Evolutionary conservation across 129 eudicot genomes (phyloP).

Genomic region (Chrysanthemum lavandulifolium): DNA sequence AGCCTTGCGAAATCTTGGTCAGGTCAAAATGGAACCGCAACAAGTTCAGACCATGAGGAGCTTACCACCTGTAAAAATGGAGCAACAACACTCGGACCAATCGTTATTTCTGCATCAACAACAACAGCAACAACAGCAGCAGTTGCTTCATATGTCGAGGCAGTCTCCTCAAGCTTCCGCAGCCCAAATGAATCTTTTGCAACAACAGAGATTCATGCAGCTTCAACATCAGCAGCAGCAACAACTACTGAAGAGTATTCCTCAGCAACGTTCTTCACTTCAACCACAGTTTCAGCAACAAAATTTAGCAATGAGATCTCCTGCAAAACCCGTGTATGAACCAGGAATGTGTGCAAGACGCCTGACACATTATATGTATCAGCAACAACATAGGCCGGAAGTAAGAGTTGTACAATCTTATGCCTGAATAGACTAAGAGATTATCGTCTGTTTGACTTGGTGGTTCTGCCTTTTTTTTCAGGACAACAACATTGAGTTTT

Average conservation of each 20-base stretch:
- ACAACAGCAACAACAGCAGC: constrained; percentile 75
- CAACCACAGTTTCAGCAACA: constrained; percentile 75
- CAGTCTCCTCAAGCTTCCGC: constrained; percentile 91
- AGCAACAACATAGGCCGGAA: constrained; percentile 98
- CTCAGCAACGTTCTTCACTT: constrained; percentile 74
- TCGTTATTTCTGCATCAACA: constrained; percentile 64
- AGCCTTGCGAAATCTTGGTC: constrained; percentile 64
- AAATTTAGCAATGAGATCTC: constrained; percentile 67
- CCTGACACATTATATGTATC: constrained; percentile 96
- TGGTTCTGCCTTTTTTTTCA: constrained; percentile 30
- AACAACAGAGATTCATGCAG: constrained; percentile 89
- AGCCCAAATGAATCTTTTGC: constrained; percentile 71
- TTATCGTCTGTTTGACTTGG: neutral
- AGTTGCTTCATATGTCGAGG: constrained; percentile 81
- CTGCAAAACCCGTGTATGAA: constrained; percentile 85
- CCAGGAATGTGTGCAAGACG: constrained; percentile 96
- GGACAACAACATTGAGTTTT: constrained; percentile 97
- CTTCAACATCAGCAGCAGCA: constrained; percentile 92
- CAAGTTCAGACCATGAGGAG: constrained; percentile 74
- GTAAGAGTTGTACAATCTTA: constrained; percentile 43
- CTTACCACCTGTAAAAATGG: constrained; percentile 76
- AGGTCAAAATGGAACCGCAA: constrained; percentile 83
- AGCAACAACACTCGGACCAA: constrained; percentile 75
- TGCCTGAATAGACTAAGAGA: constrained; percentile 1
- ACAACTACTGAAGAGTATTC: constrained; percentile 72